Base-by-base conservation (phyloP, 805 yeast species). In the Tetrapisispora phaffii region DNA sequence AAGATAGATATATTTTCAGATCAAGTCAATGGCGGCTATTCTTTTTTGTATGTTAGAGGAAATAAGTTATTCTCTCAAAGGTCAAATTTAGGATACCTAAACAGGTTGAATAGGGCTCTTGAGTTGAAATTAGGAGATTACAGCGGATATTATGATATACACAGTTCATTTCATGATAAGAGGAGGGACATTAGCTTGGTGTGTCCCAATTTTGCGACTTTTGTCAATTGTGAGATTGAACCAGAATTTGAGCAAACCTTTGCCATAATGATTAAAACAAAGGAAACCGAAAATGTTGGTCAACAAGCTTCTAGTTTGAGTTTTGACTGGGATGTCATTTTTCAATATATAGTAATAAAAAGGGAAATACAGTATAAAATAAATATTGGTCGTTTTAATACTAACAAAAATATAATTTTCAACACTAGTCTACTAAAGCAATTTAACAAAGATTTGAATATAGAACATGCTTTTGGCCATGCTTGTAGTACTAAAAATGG, bases 11-110 rank as follows among this genome's bases (percentile, higher is more conserved):
- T 38, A 15, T 16, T 38, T 17, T 38, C 41, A 5, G 34, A 38
- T 38, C 33, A 26, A 19, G 16, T 17, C 10, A 10, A 16, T 13
- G 41, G 41, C 41, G 41, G 41, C 41, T 38, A 38, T 38, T 38
- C 41, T 3, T 38, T 38, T 24, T n/a, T 38, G 12, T 26, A 38
- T 26, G 8, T 38, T 2, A 38, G 13, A 10, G 41, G 41, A 9
- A 38, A 38, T 19, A 24, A 17, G 3, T 19, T 38, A 9, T 3
- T 9, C 6, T 4, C 13, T 10, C 21, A 26, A 7, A 38, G 28
- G 10, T 16, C 3, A 5, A 38, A 38, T 19, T 5, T 7, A 17
- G 16, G 26, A 4, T 38, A 38, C 13, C 9, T 38, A 12, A 12
- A 6, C 20, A 26, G 17, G 26, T 4, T 28, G 9, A 12, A 17